Conservation (phyloP, 202 grass and related monocot species). For the Bolboschoenoplectus hybrid region DNA sequence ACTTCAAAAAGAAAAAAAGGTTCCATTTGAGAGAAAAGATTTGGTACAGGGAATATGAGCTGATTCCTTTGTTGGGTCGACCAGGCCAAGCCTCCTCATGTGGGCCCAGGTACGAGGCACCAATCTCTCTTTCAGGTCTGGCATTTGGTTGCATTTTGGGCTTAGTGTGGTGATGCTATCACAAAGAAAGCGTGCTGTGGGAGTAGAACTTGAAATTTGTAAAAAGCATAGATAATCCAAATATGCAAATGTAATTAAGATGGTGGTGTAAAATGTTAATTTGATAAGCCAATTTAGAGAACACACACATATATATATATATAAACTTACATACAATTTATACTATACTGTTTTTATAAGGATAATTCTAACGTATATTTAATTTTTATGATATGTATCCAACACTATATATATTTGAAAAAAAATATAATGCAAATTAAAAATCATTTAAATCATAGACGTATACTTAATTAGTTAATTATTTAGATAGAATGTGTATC, state of each 20-base stretch:
- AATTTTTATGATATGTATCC: neutral
- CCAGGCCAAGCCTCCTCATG: neutral
- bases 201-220: too few relatives aligned
- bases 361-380: neutral
- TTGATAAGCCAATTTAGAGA: neutral
- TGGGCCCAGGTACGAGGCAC: neutral
- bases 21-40: neutral
- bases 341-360: too few relatives aligned
- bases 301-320: neutral
- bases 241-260: neutral
- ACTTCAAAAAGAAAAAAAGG: too few relatives aligned
- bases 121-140: too few relatives aligned
- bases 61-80: neutral
- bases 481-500: too few relatives aligned
- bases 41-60: neutral
- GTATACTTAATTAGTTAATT: too few relatives aligned
- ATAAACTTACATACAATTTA: too few relatives aligned
- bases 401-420: neutral
- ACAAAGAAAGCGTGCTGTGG: neutral
- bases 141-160: neutral
- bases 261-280: constrained; percentile 6
- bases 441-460: neutral
- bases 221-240: neutral
- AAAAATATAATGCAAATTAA: neutral
- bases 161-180: neutral